Conservation (phyloP, 139 green algal species). For the Chlorella vulgaris region DNA sequence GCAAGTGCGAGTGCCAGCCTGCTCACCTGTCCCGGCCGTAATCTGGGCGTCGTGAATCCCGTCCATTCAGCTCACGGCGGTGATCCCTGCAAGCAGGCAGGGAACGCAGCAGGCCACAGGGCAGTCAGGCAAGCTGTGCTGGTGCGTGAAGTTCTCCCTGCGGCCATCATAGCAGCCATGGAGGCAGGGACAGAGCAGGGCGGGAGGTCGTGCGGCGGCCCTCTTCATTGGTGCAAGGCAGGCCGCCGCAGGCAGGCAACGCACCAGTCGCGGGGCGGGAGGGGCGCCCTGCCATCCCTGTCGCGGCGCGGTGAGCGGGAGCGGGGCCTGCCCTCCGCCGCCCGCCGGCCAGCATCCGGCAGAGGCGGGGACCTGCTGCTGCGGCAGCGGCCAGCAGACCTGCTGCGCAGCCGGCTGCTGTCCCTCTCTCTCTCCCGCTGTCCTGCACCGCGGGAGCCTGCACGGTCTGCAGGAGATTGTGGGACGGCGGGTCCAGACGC, state of each 20-base stretch:
- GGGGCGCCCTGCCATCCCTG: background rate
- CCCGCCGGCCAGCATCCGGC: background rate
- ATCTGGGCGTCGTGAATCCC: background rate
- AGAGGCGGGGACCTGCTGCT: constrained; percentile 16
- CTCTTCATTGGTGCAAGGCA: background rate
- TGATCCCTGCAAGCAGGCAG: background rate
- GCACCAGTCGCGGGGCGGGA: constrained; percentile 12
- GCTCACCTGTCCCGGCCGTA: background rate
- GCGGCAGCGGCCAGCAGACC: background rate
- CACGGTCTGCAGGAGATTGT: too few relatives aligned
- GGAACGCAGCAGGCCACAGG: too few relatives aligned
- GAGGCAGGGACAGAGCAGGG: background rate
- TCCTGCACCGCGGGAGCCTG: too few relatives aligned
- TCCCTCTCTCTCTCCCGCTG: background rate
- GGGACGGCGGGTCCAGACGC: background rate
- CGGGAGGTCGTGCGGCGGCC: too few relatives aligned
- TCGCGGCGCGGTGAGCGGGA: constrained; percentile 9
- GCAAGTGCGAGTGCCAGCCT: background rate
- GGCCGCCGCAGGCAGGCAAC: background rate
- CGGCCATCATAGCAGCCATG: background rate
- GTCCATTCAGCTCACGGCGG: background rate
- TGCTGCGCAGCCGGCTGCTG: constrained; percentile 9
- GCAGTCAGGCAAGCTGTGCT: too few relatives aligned
- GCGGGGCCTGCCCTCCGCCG: background rate
- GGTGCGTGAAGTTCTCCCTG: too few relatives aligned